phyloP scores from a whole-genome alignment of 2,329 filamentous ascomycete genomes.

The Trichothecium roseum region DNA sequence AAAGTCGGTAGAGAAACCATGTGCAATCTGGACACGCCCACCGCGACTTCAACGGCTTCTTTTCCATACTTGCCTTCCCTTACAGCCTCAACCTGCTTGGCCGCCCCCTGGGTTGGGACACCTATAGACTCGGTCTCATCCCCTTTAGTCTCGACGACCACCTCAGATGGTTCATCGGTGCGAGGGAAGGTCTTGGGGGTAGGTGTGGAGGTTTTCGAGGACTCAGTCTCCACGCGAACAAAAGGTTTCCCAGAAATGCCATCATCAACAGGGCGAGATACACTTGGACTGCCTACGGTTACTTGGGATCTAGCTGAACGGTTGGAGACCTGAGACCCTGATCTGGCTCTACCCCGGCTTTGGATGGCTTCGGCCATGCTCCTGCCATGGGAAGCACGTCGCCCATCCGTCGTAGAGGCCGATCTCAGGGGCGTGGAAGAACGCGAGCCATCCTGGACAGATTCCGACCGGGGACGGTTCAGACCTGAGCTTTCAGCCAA shows the following conservation, averaged over 20 bases:
- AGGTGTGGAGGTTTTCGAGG: constrained; percentile 4
- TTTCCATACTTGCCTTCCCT: constrained; percentile 9
- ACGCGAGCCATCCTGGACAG: too few species aligned
- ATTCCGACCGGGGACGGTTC: too few species aligned
- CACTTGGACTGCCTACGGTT: constrained; percentile 11
- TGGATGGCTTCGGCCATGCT: background rate
- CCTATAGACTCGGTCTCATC: constrained; percentile 1
- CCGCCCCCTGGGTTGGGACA: constrained; percentile 6
- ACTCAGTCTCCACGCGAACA: constrained; percentile 26
- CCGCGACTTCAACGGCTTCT: constrained; percentile 53
- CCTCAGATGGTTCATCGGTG: background rate
- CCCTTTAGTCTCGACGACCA: background rate
- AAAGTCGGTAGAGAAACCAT: constrained; percentile 73
- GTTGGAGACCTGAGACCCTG: constrained; percentile 10
- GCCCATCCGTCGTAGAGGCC: background rate
- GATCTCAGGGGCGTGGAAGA: background rate
- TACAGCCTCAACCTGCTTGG: constrained; percentile 4
- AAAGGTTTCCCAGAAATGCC: constrained; percentile 47
- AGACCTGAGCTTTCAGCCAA: too few species aligned
- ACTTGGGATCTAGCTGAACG: constrained; percentile 12
- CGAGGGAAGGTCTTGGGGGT: constrained; percentile 2
- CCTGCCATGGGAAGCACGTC: background rate
- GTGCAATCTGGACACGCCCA: constrained; percentile 84
- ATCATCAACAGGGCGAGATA: constrained; percentile 25
- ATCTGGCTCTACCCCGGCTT: constrained; percentile 5